phyloP scores from a whole-genome alignment of 352 stramenopile species.

The Globisporangium apiculatum region DNA sequence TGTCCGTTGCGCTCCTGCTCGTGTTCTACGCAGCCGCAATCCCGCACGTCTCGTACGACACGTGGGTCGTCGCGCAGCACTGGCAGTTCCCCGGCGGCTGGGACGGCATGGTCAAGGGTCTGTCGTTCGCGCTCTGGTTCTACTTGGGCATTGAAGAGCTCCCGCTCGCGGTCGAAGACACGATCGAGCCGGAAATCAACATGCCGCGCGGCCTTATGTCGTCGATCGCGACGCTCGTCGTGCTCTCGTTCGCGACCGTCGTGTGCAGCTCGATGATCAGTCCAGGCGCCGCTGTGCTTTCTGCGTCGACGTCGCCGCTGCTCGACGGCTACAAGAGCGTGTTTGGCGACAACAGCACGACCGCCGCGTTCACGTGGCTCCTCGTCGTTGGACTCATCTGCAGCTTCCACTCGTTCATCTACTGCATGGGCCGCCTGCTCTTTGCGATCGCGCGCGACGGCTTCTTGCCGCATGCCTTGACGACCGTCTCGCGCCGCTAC shows the following conservation, averaged over 20 bases:
- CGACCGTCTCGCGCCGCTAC: constrained; percentile 21
- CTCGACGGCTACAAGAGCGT: constrained; percentile 57
- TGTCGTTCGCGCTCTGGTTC: constrained; percentile 69
- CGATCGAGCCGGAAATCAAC: constrained; percentile 50
- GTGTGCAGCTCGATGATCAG: constrained; percentile 64
- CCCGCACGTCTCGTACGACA: constrained; percentile 45
- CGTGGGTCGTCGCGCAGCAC: constrained; percentile 36
- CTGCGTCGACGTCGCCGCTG: constrained; percentile 37
- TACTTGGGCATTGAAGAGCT: constrained; percentile 66
- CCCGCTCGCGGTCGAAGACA: constrained; percentile 57
- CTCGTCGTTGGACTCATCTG: constrained; percentile 53
- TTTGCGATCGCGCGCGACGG: constrained; percentile 63
- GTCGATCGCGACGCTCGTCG: constrained; percentile 42
- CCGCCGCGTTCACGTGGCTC: constrained; percentile 61
- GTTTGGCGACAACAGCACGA: constrained; percentile 61
- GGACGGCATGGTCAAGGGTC: constrained; percentile 41
- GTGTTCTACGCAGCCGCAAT: constrained; percentile 60
- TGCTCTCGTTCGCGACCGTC: constrained; percentile 49
- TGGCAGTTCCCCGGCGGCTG: constrained; percentile 38
- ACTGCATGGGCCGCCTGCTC: constrained; percentile 63
- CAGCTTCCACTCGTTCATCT: constrained; percentile 77
- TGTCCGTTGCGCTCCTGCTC: constrained; percentile 51
- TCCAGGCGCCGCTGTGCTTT: constrained; percentile 36
- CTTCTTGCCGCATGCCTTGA: constrained; percentile 45
- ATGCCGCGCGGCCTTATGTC: constrained; percentile 51